Conservation (phyloP, 169 alveolate genomes). For the Eimeria zaria region DNA sequence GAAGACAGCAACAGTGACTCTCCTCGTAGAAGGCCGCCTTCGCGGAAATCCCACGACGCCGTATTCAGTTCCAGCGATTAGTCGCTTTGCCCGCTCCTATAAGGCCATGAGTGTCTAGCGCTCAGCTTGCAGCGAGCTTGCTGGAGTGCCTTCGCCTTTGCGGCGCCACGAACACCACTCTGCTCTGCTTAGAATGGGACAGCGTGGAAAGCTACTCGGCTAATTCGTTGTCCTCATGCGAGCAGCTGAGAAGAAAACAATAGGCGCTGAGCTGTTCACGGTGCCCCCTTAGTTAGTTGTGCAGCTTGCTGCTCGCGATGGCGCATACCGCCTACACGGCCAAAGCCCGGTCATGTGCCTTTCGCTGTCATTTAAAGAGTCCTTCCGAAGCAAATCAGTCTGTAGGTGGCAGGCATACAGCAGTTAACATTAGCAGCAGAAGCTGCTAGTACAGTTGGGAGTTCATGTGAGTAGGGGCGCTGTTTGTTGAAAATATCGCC, state of each 20-base stretch:
- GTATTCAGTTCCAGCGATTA: slow-evolving; percentile 30
- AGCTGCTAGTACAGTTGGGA: not conserved
- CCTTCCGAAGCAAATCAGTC: not conserved
- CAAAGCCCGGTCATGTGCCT: not conserved
- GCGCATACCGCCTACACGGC: not conserved
- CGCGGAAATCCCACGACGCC: not conserved
- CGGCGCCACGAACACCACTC: not conserved
- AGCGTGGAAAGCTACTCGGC: not conserved
- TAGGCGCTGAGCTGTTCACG: too few relatives aligned
- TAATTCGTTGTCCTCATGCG: not conserved
- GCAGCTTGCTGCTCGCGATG: not conserved
- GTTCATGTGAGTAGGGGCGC: not conserved
- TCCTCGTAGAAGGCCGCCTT: not conserved
- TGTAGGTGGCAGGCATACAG: not conserved
- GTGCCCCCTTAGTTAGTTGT: not conserved
- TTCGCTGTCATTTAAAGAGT: not conserved
- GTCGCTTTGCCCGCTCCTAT: not conserved
- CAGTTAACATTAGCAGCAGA: not conserved
- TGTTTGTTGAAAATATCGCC: not conserved
- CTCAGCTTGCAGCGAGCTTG: not conserved
- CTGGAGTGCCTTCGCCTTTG: not conserved
- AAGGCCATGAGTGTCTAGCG: not conserved
- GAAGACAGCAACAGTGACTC: slow-evolving; percentile 52
- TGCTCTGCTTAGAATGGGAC: not conserved
- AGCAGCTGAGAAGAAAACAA: too few relatives aligned